Evolutionary conservation across 2,329 filamentous ascomycete species (phyloP).

Genomic region (Dactylella cylindrospora): DNA sequence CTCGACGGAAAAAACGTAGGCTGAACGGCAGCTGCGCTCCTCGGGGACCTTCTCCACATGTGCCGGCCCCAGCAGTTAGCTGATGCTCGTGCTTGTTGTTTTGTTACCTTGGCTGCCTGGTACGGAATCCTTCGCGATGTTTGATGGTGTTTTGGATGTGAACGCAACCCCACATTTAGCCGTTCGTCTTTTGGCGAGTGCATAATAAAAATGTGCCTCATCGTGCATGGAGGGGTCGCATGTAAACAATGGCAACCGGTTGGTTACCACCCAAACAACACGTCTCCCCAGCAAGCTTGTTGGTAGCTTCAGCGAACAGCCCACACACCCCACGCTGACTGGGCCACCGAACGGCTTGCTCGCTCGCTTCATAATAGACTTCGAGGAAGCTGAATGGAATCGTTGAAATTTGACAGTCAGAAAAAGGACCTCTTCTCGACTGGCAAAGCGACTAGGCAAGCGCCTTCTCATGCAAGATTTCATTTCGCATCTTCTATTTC

Average conservation of each 20-base stretch:
- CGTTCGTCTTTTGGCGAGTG: too few species aligned
- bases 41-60: slow-evolving; percentile 15
- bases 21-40: slow-evolving; percentile 8
- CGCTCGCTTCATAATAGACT: too few species aligned
- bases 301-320: neutral
- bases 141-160: slow-evolving; percentile 18
- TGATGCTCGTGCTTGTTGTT: slow-evolving; percentile 1
- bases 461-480: slow-evolving; percentile 37
- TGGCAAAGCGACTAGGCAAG: slow-evolving; percentile 34
- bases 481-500: slow-evolving; percentile 22
- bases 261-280: slow-evolving; percentile 42
- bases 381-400: slow-evolving; percentile 2
- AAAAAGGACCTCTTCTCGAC: too few species aligned
- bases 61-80: neutral
- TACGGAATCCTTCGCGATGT: slow-evolving; percentile 21
- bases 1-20: too few species aligned
- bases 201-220: slow-evolving; percentile 4
- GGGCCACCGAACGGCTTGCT: too few species aligned
- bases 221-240: slow-evolving; percentile 28
- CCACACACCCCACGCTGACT: slow-evolving; percentile 14
- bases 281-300: too few species aligned
- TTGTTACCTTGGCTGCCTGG: slow-evolving; percentile 15
- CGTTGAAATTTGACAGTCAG: too few species aligned
- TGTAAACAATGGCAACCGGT: slow-evolving; percentile 22
- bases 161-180: slow-evolving; percentile 31